A percentile compares a stretch with the other conserved stretches of the same genome.
Evolutionary conservation across 371 early-diverging fungal genomes (phyloP).

Genomic region (Mortierella sp.): DNA sequence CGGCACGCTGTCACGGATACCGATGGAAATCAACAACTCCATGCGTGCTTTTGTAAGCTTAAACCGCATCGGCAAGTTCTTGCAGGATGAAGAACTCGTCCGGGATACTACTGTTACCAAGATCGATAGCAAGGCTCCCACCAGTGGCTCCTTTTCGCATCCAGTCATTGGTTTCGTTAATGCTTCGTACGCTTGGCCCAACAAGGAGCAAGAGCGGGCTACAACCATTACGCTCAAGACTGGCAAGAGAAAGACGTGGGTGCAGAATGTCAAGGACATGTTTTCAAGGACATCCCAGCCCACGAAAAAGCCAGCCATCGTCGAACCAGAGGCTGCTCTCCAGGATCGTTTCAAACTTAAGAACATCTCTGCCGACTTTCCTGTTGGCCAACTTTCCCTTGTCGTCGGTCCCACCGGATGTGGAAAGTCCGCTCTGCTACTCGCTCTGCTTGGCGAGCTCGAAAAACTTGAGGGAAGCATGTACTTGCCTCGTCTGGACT

Average conservation of each 20-base stretch:
- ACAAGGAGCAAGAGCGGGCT: constrained; percentile 43
- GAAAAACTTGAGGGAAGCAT: constrained; percentile 58
- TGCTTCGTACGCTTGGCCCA: constrained; percentile 65
- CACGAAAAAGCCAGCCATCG: constrained; percentile 22
- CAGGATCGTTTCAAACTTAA: constrained; percentile 61
- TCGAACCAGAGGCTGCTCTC: constrained; percentile 20
- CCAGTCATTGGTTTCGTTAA: constrained; percentile 61
- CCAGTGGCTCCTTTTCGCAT: background rate
- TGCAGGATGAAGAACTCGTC: constrained; percentile 77
- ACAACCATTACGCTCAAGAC: constrained; percentile 13
- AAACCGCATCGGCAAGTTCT: constrained; percentile 70
- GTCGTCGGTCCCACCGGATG: constrained; percentile 84
- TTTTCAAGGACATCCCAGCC: constrained; percentile 14
- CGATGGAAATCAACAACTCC: constrained; percentile 69
- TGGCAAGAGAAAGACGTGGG: constrained; percentile 22
- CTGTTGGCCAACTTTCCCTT: constrained; percentile 73
- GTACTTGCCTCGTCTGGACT: constrained; percentile 60
- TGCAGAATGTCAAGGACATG: constrained; percentile 36
- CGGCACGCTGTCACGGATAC: constrained; percentile 76
- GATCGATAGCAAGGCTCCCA: constrained; percentile 32
- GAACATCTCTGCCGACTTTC: constrained; percentile 68
- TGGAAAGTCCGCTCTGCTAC: constrained; percentile 83
- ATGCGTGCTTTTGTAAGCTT: constrained; percentile 79
- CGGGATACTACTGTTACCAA: constrained; percentile 27
- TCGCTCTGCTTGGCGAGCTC: constrained; percentile 75